These are phyloP conservation scores for Aspergillus fumigatiaffinis DNA, from an alignment of 2,329 filamentous ascomycete genomes.

Conservation along the genomic window DNA sequence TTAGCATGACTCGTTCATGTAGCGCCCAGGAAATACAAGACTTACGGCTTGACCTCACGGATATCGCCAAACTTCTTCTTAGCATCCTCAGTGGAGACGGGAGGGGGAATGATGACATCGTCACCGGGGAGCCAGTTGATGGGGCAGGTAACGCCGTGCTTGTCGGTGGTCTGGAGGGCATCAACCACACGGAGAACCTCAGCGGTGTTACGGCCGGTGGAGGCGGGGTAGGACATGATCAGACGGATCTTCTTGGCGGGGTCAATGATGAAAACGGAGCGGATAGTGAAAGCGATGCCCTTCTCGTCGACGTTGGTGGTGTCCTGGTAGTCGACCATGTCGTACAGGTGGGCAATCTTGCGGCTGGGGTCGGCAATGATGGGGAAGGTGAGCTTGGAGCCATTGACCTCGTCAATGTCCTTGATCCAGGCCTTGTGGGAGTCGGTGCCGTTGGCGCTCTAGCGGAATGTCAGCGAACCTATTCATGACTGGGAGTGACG, in stretches of 20 bases:
- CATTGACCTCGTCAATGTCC: conserved; percentile 78
- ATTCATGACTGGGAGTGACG: not conserved
- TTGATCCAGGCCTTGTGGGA: conserved; percentile 87
- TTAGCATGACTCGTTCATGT: conserved; percentile 1
- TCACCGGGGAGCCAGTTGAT: conserved; percentile 89
- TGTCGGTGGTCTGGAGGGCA: conserved; percentile 80
- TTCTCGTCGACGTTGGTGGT: conserved; percentile 76
- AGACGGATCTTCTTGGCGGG: conserved; percentile 90
- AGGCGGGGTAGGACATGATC: conserved; percentile 90
- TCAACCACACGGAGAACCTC: conserved; percentile 78
- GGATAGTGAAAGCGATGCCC: conserved; percentile 86
- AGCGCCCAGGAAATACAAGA: not conserved
- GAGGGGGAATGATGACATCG: conserved; percentile 87
- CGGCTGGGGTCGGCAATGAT: conserved; percentile 80
- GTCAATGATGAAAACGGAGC: conserved; percentile 93
- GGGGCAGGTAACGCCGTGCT: conserved; percentile 81
- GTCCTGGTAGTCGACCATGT: conserved; percentile 84
- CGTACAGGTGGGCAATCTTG: conserved; percentile 71
- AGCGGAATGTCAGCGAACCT: conserved; percentile 1
- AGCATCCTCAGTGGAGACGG: conserved; percentile 78
- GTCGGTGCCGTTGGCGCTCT: conserved; percentile 74
- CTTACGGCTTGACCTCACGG: conserved; percentile 56
- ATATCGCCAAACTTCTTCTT: conserved; percentile 80
- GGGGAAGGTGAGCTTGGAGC: conserved; percentile 68
- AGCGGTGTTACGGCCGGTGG: conserved; percentile 77